Evolutionary conservation across 352 stramenopile species (phyloP).

Genomic region (Phytophthora foliorum): DNA sequence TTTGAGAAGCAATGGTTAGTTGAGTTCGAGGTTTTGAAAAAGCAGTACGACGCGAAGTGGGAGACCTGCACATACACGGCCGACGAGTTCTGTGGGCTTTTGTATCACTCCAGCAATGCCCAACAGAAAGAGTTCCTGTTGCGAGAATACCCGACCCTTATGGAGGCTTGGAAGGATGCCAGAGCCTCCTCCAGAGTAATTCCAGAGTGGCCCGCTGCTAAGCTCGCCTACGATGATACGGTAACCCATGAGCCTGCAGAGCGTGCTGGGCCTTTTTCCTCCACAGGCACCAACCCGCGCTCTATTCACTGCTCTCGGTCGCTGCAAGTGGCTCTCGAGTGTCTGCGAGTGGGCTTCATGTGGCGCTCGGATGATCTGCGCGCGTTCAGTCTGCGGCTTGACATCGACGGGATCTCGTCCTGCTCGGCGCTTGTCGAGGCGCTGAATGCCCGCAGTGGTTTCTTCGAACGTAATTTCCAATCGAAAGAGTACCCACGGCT

Average conservation of each 20-base stretch:
- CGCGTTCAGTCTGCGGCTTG: conserved; percentile 49
- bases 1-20: conserved; percentile 70
- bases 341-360: conserved; percentile 54
- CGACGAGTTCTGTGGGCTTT: conserved; percentile 72
- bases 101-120: conserved; percentile 60
- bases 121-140: conserved; percentile 59
- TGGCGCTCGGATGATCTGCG: conserved; percentile 49
- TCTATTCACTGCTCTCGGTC: conserved; percentile 43
- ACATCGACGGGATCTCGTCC: conserved; percentile 47
- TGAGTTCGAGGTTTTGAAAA: conserved; percentile 63
- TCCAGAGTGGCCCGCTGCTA: conserved; percentile 52
- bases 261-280: background rate
- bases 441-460: conserved; percentile 36
- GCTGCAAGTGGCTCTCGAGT: conserved; percentile 37
- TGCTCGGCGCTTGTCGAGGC: conserved; percentile 48
- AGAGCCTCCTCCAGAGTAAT: conserved; percentile 33
- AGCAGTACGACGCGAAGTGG: conserved; percentile 61
- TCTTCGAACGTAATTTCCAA: conserved; percentile 65
- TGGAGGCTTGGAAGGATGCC: conserved; percentile 61
- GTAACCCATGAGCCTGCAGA: conserved; percentile 32
- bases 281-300: background rate
- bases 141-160: conserved; percentile 65
- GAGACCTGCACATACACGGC: conserved; percentile 74
- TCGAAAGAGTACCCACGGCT: conserved; percentile 57
- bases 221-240: conserved; percentile 15